Conservation (phyloP, 2,329 filamentous ascomycete genomes). For the Rhinocladiella mackenziei region DNA sequence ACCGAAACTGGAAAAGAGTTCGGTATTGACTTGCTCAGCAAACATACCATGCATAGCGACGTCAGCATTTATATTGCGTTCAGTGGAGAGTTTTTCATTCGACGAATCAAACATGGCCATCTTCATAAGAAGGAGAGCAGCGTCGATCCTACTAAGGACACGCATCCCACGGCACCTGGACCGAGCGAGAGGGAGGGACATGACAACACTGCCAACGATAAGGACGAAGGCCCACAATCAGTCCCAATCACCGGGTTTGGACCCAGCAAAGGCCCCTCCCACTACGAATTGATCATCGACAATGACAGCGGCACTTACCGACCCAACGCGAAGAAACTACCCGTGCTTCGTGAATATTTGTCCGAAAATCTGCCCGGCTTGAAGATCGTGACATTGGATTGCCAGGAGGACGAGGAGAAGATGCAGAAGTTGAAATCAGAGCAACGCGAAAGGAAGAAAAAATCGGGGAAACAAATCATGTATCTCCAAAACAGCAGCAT, state of each 20-base stretch:
- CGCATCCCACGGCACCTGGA: conserved; percentile 43
- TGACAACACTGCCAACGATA: background rate
- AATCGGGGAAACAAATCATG: conserved; percentile 50
- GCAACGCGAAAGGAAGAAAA: conserved; percentile 71
- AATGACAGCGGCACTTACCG: conserved; percentile 94
- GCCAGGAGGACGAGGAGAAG: conserved; percentile 65
- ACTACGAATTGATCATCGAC: conserved; percentile 87
- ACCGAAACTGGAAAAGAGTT: conserved; percentile 96
- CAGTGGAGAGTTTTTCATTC: conserved; percentile 88
- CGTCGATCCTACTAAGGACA: conserved; percentile 35
- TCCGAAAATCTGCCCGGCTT: conserved; percentile 71
- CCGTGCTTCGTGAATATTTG: conserved; percentile 66
- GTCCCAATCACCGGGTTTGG: background rate
- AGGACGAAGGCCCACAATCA: conserved; percentile 3
- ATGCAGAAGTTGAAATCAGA: conserved; percentile 71
- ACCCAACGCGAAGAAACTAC: conserved; percentile 73
- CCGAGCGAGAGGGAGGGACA: conserved; percentile 29
- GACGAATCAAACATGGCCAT: conserved; percentile 56
- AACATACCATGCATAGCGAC: conserved; percentile 96
- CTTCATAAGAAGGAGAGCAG: conserved; percentile 30
- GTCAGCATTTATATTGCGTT: conserved; percentile 88
- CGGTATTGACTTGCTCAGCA: conserved; percentile 85
- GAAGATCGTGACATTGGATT: conserved; percentile 69
- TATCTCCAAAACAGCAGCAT: conserved; percentile 51
- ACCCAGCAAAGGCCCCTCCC: conserved; percentile 46